phyloP scores from a whole-genome alignment of 2,329 filamentous ascomycete species.

The Stachybotrys elegans region DNA sequence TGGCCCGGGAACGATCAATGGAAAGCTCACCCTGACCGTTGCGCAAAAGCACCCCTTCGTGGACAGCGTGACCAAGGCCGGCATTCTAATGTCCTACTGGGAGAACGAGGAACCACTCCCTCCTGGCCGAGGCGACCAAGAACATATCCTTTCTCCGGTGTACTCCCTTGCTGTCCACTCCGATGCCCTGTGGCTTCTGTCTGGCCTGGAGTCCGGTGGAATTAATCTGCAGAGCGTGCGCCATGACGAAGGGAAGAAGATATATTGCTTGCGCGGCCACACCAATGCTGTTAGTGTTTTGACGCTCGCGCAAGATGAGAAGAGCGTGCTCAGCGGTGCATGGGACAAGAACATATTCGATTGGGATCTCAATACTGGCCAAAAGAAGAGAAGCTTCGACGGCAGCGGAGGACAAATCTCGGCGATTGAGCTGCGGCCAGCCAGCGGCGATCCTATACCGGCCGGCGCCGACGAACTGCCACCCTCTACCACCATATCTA shows the following conservation, averaged over 20 bases:
- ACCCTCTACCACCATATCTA: constrained; percentile 65
- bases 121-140: constrained; percentile 43
- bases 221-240: constrained; percentile 93
- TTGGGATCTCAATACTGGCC: constrained; percentile 89
- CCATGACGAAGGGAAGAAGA: constrained; percentile 90
- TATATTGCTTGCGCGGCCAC: constrained; percentile 75
- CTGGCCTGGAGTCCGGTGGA: constrained; percentile 81
- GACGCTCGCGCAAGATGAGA: constrained; percentile 77
- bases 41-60: constrained; percentile 96
- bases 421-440: constrained; percentile 77
- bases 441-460: constrained; percentile 70
- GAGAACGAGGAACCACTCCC: constrained; percentile 79
- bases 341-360: constrained; percentile 95
- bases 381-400: constrained; percentile 69
- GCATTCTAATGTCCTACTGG: constrained; percentile 94
- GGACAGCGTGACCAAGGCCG: constrained; percentile 93
- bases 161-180: constrained; percentile 92
- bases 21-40: constrained; percentile 87
- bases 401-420: constrained; percentile 81
- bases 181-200: constrained; percentile 84
- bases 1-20: constrained; percentile 90
- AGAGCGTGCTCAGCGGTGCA: constrained; percentile 81
- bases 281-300: constrained; percentile 89
- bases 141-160: constrained; percentile 73
- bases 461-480: constrained; percentile 59